Evolutionary conservation across 2,329 filamentous ascomycete genomes (phyloP), one percentile per base, ranked within the genome.

Genomic region (Cytospora mali): DNA sequence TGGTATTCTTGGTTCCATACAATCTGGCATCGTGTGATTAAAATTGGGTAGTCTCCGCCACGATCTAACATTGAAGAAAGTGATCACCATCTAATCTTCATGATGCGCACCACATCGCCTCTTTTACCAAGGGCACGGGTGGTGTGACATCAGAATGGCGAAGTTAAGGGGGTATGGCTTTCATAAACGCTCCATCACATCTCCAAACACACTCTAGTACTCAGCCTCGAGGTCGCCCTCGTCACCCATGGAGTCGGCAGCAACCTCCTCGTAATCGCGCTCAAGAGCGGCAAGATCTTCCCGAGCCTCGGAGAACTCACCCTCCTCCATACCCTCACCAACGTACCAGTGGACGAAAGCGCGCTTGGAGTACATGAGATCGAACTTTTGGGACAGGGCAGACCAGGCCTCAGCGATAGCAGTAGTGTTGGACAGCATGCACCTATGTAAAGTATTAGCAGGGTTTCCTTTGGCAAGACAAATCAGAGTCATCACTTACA

Each of bases 311-410:
- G 92, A 96, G 88, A 99, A 99, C 82, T 99, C 95, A 80, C 95
- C 95, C 81, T 99, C 95, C 86, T 99, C 95, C 95, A 99, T 99
- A 88, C 95, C 95, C 86, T 98, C 95, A 83, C 95, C 95, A 76
- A 99, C 95, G 75, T 98, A 99, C 95, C 95, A 99, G 84, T 99
- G 95, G 69, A 99, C 95, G 82, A 99, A 99, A 67, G 95, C 95
- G 84, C 95, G 95, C 90, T 99, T 99, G 79, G 92, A 96, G 89
- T 98, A 97, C 95, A 99, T 99, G 78, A 99, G 92, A 76, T 99
- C 95, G 84, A 99, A 99, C 84, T 99, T 99, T 87, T 90, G 87
- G 66, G 93, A 96, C 69, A 99, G 88, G 70, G 93, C 93, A 68
- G 91, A 93, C 95, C 95, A 99, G 68, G 95, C 95, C 83, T 98